These are phyloP conservation scores for Wickerhamomyces bovis DNA, from an alignment of 805 yeast genomes.

Conservation along the genomic window DNA sequence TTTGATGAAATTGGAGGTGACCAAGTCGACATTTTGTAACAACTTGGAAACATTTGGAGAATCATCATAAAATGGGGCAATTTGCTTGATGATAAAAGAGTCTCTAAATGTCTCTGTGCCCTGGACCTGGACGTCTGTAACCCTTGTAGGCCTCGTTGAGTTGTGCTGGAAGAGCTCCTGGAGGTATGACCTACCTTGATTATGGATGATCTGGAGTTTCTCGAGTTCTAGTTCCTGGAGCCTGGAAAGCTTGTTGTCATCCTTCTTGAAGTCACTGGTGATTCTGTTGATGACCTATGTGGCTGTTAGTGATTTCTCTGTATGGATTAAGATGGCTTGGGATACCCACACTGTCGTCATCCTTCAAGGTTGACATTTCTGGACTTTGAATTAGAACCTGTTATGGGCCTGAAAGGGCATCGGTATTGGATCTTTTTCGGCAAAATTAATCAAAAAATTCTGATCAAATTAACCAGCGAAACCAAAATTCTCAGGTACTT, in stretches of 20 bases:
- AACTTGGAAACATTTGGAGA: conserved; percentile 37
- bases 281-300: conserved; percentile 18
- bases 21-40: conserved; percentile 35
- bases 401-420: background rate
- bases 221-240: conserved; percentile 23
- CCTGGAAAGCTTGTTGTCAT: conserved; percentile 4
- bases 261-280: conserved; percentile 16
- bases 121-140: conserved; percentile 40
- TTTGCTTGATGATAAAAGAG: conserved; percentile 39
- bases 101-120: conserved; percentile 44
- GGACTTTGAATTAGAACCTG: background rate
- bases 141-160: conserved; percentile 34
- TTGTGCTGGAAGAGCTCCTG: conserved; percentile 26
- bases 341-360: conserved; percentile 13
- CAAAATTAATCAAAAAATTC: background rate
- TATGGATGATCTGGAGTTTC: conserved; percentile 23
- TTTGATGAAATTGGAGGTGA: conserved; percentile 37
- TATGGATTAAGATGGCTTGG: too few relatives aligned
- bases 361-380: conserved; percentile 12
- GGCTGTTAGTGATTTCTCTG: background rate
- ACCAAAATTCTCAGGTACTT: too few relatives aligned
- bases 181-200: conserved; percentile 24
- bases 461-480: too few relatives aligned
- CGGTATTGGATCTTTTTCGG: background rate
- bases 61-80: conserved; percentile 37